Evolutionary conservation across 192 early-diverging fungal genomes (phyloP), one percentile per base, ranked within the genome.

Genomic region (Backusella tarrabulga): DNA sequence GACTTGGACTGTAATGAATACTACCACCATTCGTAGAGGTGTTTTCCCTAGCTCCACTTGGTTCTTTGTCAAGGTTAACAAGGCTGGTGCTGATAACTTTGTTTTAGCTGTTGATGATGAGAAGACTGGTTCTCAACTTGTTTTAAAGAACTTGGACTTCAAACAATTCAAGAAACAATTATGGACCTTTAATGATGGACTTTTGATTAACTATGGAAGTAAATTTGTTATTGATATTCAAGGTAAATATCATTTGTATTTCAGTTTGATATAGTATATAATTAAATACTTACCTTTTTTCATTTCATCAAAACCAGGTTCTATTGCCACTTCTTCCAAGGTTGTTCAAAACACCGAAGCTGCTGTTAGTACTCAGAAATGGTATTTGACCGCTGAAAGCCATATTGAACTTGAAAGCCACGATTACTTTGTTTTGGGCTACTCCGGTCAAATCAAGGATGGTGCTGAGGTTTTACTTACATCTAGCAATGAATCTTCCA

Each of bases 11-110:
- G 54, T 50, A 32, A 52, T 72, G 19, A 73, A 54, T 14, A 79
- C 67, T 21, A 79, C 63, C 12, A 70, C 68, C n/a, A 54, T 46
- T 17, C 76, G 80, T 14, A 41, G 54, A 41, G 77, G 69, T 42
- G n/a, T 72, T 7, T 78, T 78, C 77, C 77, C 77, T 15, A 67
- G 29, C 4, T 60, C 71, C n/a, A 42, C 74, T 35, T 67, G 72
- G 71, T 78, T 78, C 77, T 78, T 78, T 63, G 71, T 79, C 73
- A 79, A 79, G 68, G 66, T 75, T 32, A 34, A 74, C n/a, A 29
- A 38, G 2, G 41, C 70, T 35, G 67, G 23, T 17, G 19, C 50
- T 8, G 78, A 79, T 4, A 36, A 74, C 42, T 74, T 66, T n/a
- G 78, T 79, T 38, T 52, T 79, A 14, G 36, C 78, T 14, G 40